Base-by-base conservation (phyloP, 1,139 yeast genomes). In the Yamadazyma mexicana region DNA sequence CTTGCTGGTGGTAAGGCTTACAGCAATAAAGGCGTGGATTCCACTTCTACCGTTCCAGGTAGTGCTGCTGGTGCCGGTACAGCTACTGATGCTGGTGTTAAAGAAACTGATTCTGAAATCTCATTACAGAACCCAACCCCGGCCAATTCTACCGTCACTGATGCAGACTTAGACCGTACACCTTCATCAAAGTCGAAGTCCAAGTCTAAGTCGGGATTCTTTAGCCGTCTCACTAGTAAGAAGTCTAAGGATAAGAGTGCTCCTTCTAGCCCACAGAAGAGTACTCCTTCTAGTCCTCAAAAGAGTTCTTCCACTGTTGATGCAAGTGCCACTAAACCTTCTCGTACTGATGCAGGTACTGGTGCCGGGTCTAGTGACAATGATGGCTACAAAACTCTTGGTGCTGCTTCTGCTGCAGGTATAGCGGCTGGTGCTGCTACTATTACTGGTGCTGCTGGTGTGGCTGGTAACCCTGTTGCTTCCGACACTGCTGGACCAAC, bases 221-320 rank as follows among this genome's bases (percentile, higher is more conserved):
- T 28, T 5, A 11, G 31, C 9, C 20, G 31, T 16, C 14, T 28
- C 5, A 18, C 16, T 28, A 16, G 20, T 15, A 28, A 28, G 17
- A 28, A 16, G 31, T 12, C 16, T 28, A 38, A 46, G 5, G 59
- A 52, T 5, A 40, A 61, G 11, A 49, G 51, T 40, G 54, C 51
- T 18, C 40, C 52, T 14, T 54, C 56, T 15, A 16, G 37, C 9
- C 37, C 17, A 10, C 5, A 20, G 22, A 20, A 20, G 8, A 6
- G 8, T 20, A 6, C 22, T 20, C 22, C 22, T 8, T 20, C 22
- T 8, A 20, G 8, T 8, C 25, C 31, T 16, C 33, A 37, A 14
- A 40, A 43, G 22, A n/a, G n/a, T n/a, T n/a, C n/a, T n/a, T n/a
- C n/a, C n/a, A n/a, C n/a, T n/a, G n/a, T n/a, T n/a, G 51, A 47